Conservation (phyloP, 2,329 filamentous ascomycete species). For the Emergomyces pasteurianus region DNA sequence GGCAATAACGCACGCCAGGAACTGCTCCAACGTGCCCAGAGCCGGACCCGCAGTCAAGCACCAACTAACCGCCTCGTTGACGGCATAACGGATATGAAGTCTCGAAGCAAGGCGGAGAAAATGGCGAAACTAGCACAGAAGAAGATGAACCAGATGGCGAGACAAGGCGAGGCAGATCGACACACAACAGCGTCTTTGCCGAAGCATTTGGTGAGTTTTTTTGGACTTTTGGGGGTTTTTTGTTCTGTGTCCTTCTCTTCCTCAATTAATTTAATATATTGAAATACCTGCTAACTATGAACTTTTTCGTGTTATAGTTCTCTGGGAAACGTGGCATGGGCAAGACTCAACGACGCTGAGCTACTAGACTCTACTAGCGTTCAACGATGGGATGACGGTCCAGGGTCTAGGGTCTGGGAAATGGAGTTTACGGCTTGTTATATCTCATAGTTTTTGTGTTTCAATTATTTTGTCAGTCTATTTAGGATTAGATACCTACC, state of each 20-base stretch:
- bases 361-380: neutral
- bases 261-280: slow-evolving; percentile 5
- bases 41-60: slow-evolving; percentile 48
- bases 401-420: neutral
- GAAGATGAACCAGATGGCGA: slow-evolving; percentile 97
- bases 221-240: too few relatives aligned
- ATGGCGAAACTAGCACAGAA: slow-evolving; percentile 85
- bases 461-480: neutral
- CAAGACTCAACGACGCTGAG: slow-evolving; percentile 50
- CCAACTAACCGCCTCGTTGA: slow-evolving; percentile 36
- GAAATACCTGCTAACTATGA: slow-evolving; percentile 18
- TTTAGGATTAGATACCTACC: neutral
- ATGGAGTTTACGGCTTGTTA: neutral
- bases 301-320: slow-evolving; percentile 40
- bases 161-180: slow-evolving; percentile 92
- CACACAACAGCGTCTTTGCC: slow-evolving; percentile 68
- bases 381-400: neutral
- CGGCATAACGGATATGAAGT: slow-evolving; percentile 51
- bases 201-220: slow-evolving; percentile 72
- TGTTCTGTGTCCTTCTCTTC: neutral
- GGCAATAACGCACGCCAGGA: slow-evolving; percentile 24
- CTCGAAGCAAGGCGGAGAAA: slow-evolving; percentile 69
- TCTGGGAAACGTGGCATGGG: slow-evolving; percentile 88
- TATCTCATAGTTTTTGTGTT: neutral
- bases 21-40: slow-evolving; percentile 56